These are phyloP conservation scores for Flaveria robusta DNA, from an alignment of 129 eudicot species.

Conservation along the genomic window DNA sequence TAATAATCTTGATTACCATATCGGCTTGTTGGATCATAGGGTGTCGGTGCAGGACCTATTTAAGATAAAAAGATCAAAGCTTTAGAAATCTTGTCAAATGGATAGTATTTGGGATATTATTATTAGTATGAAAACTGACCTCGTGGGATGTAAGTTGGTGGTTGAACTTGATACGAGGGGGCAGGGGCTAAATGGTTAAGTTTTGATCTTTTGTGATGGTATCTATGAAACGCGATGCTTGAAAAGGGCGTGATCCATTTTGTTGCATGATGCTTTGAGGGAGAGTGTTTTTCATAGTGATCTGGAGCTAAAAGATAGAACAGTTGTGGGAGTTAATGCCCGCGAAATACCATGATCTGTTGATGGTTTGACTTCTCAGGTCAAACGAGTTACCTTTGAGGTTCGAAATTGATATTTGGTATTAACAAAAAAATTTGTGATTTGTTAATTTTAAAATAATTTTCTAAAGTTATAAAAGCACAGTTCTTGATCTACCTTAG, in stretches of 20 bases:
- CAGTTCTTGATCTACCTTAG: background rate
- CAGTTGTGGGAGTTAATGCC: constrained; percentile 29
- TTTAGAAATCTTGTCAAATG: constrained; percentile 18
- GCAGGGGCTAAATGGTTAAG: constrained; percentile 42
- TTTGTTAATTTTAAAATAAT: background rate
- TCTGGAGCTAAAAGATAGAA: constrained; percentile 41
- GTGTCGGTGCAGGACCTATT: constrained; percentile 59
- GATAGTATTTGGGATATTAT: background rate
- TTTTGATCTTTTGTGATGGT: constrained; percentile 48
- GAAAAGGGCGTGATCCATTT: constrained; percentile 43
- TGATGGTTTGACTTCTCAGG: constrained; percentile 29
- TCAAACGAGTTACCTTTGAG: constrained; percentile 11
- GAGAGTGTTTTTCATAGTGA: constrained; percentile 19
- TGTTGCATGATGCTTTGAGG: constrained; percentile 38
- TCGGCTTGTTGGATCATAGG: constrained; percentile 45
- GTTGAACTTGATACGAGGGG: constrained; percentile 42
- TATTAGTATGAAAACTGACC: constrained; percentile 41
- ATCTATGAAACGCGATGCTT: constrained; percentile 30
- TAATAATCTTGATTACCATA: constrained; percentile 42
- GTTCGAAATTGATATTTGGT: background rate
- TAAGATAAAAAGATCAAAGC: constrained; percentile 5
- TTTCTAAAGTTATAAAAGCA: background rate
- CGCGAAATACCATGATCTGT: constrained; percentile 37
- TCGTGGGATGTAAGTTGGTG: constrained; percentile 42
- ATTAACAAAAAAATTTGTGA: constrained; percentile 2